Base-by-base conservation (phyloP, 768 basidiomycete species). In the Russula foetens region DNA sequence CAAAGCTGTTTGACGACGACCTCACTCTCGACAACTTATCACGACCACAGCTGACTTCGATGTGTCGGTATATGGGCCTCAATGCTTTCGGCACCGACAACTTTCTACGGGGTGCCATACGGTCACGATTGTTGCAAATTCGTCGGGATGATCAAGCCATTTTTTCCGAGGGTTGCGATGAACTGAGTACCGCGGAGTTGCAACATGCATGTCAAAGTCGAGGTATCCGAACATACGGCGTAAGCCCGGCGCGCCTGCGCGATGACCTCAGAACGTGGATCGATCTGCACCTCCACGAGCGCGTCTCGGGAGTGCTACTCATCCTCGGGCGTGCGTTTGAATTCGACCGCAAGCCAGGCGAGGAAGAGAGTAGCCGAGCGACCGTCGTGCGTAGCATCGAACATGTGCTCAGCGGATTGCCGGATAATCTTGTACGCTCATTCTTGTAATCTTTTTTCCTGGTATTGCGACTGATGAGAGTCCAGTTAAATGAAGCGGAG, bases 41-140 rank as follows among this genome's bases (percentile, higher is more conserved):
- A 7, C 85, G 97, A 28, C 97, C 97, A n/a, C 97, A 98, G 74
- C 82, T 98, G 29, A 93, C 96, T 21, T 95, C 92, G 0, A 97
- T 96, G 88, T 97, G 86, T 67, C 83, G 93, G 59, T 98, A 99
- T 72, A 97, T 99, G 93, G 92, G 89, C 57, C 83, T 98, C 68
- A 96, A 98, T 75, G 95, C 96, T 3, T 99, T 98, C 69, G 97
- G 97, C 47, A 98, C 96, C 17, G 97, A 99, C 74, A 98, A 98
- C 75, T 98, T 97, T 76, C 80, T 99, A 46, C 88, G 96, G 48
- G 92, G 92, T 38, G 84, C 89, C 38, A 91, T 99, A 71, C 88
- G 92, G 26, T 82, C 83, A 45, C 84, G 92, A 29, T 78, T 99
- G 26, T 77, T 88, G 64, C 81, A 88, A 68, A 81, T 99, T 65